Base-by-base conservation (phyloP, 1,284 basidiomycete species). In the Fomitiporia mediterranea region DNA sequence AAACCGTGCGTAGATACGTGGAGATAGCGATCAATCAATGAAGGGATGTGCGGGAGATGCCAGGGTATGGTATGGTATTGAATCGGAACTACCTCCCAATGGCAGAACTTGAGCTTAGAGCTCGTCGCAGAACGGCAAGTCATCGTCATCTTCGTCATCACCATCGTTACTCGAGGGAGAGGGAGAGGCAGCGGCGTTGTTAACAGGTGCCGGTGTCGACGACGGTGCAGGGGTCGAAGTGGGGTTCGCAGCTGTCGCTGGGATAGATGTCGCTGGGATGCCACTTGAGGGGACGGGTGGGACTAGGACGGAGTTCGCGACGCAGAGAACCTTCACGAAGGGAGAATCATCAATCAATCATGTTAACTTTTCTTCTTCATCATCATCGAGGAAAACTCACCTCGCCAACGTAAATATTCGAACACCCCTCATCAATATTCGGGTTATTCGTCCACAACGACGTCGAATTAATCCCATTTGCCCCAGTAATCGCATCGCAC, bases 381-480 rank as follows among this genome's bases (percentile, higher is more conserved):
- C 17, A 17, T 6, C 21, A 35, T 7, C 40, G 35, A 49, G 50
- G n/a, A 21, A 11, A 21, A 9, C 51, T 53, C 35, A 86, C 85
- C 79, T 85, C 82, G 68, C 79, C 83, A 55, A 83, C 65, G 66
- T 86, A 86, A 62, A 88, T 69, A 71, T 88, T 88, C 61, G 62
- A 62, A 67, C 86, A 88, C 0, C 68, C 71, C 0, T 59, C 11
- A 64, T 82, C 65, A 63, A 89, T 70, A 66, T 86, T 81, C n/a
- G 84, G 85, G 78, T 88, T 88, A 77, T 87, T 86, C 59, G 58
- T 9, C 63, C 65, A 69, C 51, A 88, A 70, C 2, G 80, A 69
- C 35, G 81, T 81, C 4, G 61, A 50, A 71, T 84, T 82, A 65
- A 84, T 61, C 39, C 69, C 65, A 59, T 69, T 60, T 1, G 43